Evolutionary conservation across 2,329 filamentous ascomycete species (phyloP).

Genomic region (Trichoderma asperellum): DNA sequence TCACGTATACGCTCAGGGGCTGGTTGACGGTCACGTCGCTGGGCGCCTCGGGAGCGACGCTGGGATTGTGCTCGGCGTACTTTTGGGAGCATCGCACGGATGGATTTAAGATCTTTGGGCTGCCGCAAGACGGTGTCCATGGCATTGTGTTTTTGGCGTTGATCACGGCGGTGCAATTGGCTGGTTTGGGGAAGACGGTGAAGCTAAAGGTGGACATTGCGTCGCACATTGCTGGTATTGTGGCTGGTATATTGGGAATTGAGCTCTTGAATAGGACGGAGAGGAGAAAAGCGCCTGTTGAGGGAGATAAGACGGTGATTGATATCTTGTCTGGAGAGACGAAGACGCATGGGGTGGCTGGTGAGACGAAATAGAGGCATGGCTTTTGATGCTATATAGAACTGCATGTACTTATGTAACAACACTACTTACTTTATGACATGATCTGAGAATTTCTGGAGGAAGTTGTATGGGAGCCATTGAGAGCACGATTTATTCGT

Average conservation of each 20-base stretch:
- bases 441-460: neutral
- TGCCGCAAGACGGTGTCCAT: slow-evolving; percentile 61
- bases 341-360: neutral
- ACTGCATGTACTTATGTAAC: neutral
- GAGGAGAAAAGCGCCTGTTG: slow-evolving; percentile 22
- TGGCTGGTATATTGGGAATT: slow-evolving; percentile 50
- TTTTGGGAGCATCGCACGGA: slow-evolving; percentile 63
- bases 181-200: slow-evolving; percentile 49
- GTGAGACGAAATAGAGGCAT: slow-evolving; percentile 9
- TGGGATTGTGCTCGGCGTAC: slow-evolving; percentile 65
- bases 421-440: slow-evolving; percentile 2
- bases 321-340: slow-evolving; percentile 28
- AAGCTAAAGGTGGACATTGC: slow-evolving; percentile 53
- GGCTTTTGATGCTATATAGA: neutral
- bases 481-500: neutral
- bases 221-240: slow-evolving; percentile 58
- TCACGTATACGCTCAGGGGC: slow-evolving; percentile 51
- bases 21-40: slow-evolving; percentile 57
- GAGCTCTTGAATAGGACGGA: slow-evolving; percentile 39
- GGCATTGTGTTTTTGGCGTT: slow-evolving; percentile 59
- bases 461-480: neutral
- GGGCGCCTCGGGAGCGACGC: slow-evolving; percentile 69
- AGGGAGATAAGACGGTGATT: slow-evolving; percentile 30
- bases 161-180: slow-evolving; percentile 54
- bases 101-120: slow-evolving; percentile 59